Percentiles rank a stretch among this genome's conserved stretches.
Evolutionary conservation across 176 grass and related monocot species (phyloP).

Genomic region (Phragmites australis): DNA sequence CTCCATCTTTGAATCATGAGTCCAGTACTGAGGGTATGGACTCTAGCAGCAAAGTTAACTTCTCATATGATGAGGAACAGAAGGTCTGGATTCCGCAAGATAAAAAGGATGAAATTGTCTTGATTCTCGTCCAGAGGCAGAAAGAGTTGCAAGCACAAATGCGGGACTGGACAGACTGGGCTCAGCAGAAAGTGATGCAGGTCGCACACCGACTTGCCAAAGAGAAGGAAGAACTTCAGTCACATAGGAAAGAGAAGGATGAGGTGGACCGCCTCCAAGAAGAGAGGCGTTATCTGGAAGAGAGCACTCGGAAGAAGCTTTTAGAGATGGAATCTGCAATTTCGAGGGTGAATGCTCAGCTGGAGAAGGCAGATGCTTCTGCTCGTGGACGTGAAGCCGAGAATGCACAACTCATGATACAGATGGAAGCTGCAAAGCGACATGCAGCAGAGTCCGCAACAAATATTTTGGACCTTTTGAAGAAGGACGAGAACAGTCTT

Average conservation of each 20-base stretch:
- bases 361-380: slow-evolving; percentile 72
- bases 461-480: slow-evolving; percentile 68
- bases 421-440: slow-evolving; percentile 86
- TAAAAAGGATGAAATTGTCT: slow-evolving; percentile 78
- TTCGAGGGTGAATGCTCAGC: slow-evolving; percentile 57
- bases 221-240: slow-evolving; percentile 80
- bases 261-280: slow-evolving; percentile 62
- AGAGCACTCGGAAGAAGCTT: slow-evolving; percentile 86
- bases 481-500: slow-evolving; percentile 65
- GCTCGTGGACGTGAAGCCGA: slow-evolving; percentile 67
- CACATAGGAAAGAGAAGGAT: slow-evolving; percentile 76
- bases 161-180: slow-evolving; percentile 91
- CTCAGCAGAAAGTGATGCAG: slow-evolving; percentile 97
- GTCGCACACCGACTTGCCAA: slow-evolving; percentile 76
- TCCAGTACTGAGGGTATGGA: slow-evolving; percentile 40
- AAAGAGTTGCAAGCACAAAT: slow-evolving; percentile 75
- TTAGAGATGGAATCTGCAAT: slow-evolving; percentile 94
- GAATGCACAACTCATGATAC: slow-evolving; percentile 65
- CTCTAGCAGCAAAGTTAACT: slow-evolving; percentile 46
- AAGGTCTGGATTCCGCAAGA: slow-evolving; percentile 72
- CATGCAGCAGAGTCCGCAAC: slow-evolving; percentile 53
- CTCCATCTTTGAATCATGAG: slow-evolving; percentile 41
- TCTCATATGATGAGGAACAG: slow-evolving; percentile 54
- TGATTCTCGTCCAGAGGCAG: slow-evolving; percentile 72
- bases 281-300: slow-evolving; percentile 72